Evolutionary conservation across 768 basidiomycete genomes (phyloP), one percentile per base, ranked within the genome.

Genomic region (Phylloporus arenicola): DNA sequence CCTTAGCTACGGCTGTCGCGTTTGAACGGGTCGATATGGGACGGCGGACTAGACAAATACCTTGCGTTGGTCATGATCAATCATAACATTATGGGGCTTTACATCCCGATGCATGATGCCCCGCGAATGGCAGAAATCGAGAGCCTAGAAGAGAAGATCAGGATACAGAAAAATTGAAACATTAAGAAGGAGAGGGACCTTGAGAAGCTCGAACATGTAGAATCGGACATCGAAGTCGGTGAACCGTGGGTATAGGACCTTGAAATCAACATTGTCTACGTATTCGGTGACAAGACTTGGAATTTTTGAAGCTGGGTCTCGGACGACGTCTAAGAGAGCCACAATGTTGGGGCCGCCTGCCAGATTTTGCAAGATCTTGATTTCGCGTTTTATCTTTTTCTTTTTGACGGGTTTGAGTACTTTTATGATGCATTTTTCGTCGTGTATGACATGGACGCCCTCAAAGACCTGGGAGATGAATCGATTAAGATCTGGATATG

Each of bases 371-470:
- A 98, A 73, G 62, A 98, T 95, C 77, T 97, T 97, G 69, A 98
- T 96, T 73, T 98, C 95, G 56, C 95, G 81, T 74, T 97, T 97
- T 72, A 97, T 97, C 75, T 98, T 98, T 82, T 98, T 98, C 83
- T 98, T 97, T 80, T 98, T 98, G 35, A 98, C 94, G 0, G 95
- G 95, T 70, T 98, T 98, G 58, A 98, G 78, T 29, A 98, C 95
- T 70, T 98, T 98, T 75, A 98, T 93, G 70, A 95, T 95, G 68
- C 92, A 94, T 72, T 94, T 94, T 71, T 90, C 88, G 61, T 92
- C 88, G 53, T 85, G 87, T 45, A 88, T 82, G 53, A 92, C 83
- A 67, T 94, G 90, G 63, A 95, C 82, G 7, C 93, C 93, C 70
- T 95, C 92, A 59, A 95, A 95, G 52, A 92, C 89, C 89, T 91